phyloP scores from a whole-genome alignment of 306 rosid genomes.

The Dryas alaskensis region DNA sequence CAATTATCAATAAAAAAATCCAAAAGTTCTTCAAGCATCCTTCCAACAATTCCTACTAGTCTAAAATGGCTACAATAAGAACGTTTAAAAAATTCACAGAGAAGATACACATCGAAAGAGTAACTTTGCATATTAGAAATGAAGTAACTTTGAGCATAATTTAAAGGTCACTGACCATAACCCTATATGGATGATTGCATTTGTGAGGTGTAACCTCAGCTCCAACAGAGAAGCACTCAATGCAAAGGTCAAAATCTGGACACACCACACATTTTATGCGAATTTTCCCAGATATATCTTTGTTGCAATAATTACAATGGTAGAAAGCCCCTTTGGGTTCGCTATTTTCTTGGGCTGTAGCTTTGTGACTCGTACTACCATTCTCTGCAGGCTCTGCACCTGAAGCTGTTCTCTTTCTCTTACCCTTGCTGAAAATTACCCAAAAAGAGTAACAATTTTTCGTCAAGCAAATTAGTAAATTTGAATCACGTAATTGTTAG shows the following conservation, averaged over 20 bases:
- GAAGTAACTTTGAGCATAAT: neutral
- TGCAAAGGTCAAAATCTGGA: conserved; percentile 52
- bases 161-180: conserved; percentile 39
- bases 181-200: conserved; percentile 50
- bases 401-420: conserved; percentile 53
- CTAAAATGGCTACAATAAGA: neutral
- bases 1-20: neutral
- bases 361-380: conserved; percentile 14
- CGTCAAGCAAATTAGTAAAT: neutral
- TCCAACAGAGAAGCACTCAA: conserved; percentile 55
- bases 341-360: conserved; percentile 26
- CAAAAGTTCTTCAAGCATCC: conserved; percentile 3
- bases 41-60: neutral
- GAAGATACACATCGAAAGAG: neutral
- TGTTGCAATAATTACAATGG: conserved; percentile 57
- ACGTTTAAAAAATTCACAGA: neutral
- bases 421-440: conserved; percentile 39
- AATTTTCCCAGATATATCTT: conserved; percentile 47
- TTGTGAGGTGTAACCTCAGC: conserved; percentile 47
- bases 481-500: conserved; percentile 14
- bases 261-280: conserved; percentile 48
- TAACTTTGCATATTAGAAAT: neutral
- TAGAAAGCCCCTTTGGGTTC: conserved; percentile 46
- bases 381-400: conserved; percentile 36
- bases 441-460: neutral